A percentile compares a stretch with the other conserved stretches of the same genome.
Conservation (phyloP, 1,284 basidiomycete species). For the Pisolithus thermaeus region DNA sequence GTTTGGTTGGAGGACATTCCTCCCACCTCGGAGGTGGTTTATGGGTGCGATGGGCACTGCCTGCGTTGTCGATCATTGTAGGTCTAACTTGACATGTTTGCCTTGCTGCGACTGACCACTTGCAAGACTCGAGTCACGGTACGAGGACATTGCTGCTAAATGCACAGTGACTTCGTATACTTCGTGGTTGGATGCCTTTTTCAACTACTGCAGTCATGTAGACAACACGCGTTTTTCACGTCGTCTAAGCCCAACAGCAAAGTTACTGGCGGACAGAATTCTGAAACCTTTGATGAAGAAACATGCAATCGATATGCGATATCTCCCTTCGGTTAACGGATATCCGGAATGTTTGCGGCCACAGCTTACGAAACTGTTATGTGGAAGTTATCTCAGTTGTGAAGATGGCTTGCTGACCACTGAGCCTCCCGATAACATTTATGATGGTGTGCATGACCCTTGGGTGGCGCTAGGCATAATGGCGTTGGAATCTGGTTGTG, state of each 20-base stretch:
- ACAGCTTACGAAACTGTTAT: not conserved
- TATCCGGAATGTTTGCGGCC: not conserved
- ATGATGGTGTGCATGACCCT: not conserved
- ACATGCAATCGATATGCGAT: not conserved
- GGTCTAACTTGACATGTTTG: too few species aligned
- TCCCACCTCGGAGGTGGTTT: not conserved
- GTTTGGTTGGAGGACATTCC: too few species aligned
- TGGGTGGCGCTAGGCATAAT: not conserved
- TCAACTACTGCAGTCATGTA: too few species aligned
- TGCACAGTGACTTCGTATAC: not conserved
- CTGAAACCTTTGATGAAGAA: not conserved
- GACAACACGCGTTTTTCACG: not conserved
- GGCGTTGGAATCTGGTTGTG: not conserved
- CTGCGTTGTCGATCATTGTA: too few species aligned
- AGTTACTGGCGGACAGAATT: not conserved
- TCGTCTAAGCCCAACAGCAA: not conserved
- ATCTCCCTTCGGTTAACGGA: not conserved
- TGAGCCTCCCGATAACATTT: not conserved
- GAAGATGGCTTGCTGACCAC: too few species aligned
- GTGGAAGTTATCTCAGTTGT: not conserved
- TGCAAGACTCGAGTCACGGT: not conserved
- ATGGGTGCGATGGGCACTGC: too few species aligned
- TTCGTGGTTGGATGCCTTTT: too few species aligned
- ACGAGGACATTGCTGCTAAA: not conserved
- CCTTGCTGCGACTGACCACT: not conserved